phyloP scores from a whole-genome alignment of 176 grass and related monocot genomes.

The Zea mays region DNA sequence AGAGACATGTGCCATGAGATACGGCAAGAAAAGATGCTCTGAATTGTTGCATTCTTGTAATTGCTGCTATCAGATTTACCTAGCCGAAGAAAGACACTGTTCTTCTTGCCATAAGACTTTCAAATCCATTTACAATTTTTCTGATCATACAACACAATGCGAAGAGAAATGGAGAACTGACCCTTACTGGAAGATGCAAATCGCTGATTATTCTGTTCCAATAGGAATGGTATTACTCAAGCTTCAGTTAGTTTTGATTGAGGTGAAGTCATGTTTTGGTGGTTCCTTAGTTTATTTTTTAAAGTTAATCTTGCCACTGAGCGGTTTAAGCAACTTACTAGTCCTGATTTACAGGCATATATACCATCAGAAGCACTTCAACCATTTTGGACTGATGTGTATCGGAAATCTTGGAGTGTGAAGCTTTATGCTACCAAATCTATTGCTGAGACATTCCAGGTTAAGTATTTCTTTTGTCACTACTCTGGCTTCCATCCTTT shows the following conservation, averaged over 20 bases:
- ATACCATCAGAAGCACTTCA: conserved; percentile 84
- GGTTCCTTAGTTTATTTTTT: background rate
- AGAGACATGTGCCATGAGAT: conserved; percentile 64
- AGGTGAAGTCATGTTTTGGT: conserved; percentile 48
- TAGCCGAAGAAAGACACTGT: conserved; percentile 87
- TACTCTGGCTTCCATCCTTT: background rate
- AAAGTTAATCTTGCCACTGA: background rate
- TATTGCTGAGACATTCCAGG: conserved; percentile 67
- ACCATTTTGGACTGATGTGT: conserved; percentile 76
- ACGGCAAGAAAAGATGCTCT: conserved; percentile 75
- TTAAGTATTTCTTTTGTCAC: conserved; percentile 40
- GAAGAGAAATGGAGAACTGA: conserved; percentile 67
- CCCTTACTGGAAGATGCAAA: conserved; percentile 64
- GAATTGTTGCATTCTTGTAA: conserved; percentile 62
- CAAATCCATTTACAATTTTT: conserved; percentile 68
- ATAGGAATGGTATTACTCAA: conserved; percentile 79
- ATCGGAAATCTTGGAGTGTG: conserved; percentile 87
- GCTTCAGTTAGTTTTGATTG: conserved; percentile 68
- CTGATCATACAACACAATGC: conserved; percentile 72
- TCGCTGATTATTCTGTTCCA: conserved; percentile 59
- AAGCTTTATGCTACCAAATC: conserved; percentile 72
- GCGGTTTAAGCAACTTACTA: conserved; percentile 29
- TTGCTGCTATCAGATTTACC: conserved; percentile 71
- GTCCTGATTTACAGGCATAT: conserved; percentile 53
- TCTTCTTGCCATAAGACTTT: conserved; percentile 83